Evolutionary conservation across 257 asterid genomes (phyloP), one percentile per base, ranked within the genome.

Genomic region (Scutellaria galericulata): DNA sequence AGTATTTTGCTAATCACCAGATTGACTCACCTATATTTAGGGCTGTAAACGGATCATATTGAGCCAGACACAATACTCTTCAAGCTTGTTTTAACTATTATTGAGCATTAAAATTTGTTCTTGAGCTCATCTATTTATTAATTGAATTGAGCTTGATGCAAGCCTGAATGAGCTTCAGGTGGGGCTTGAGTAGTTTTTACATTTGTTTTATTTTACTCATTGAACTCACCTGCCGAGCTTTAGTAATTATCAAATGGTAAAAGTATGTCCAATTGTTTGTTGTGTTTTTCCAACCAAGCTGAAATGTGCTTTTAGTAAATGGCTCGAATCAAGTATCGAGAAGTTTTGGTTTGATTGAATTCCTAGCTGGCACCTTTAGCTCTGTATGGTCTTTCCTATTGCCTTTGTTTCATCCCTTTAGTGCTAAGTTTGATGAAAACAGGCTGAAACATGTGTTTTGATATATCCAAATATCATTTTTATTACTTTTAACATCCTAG

Each of bases 401-500:
- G 74, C 67, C 15, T 40, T 14, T 40, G 18, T 24, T 45, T 65
- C 66, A 2, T 9, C 56, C 66, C 68, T 59, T 64, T 44, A 81
- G 40, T 46, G 41, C 68, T 60, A 62, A 68, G 27, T 59, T 72
- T 42, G 58, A 55, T 66, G 59, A 54, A 75, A 3, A 42, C 44
- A 7, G 65, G 48, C 35, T 20, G 53, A 18, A 61, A 53, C 50
- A 48, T 67, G 12, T 73, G 54, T 63, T 56, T 59, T 24, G 24
- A 61, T 22, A 46, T 39, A 54, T 46, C 66, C 50, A 67, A 14
- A 44, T 64, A 59, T 22, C 44, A 20, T 54, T 45, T 51, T 14
- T 50, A 64, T 35, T 73, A 44, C 55, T 40, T 27, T 3, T 42
- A 58, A 31, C 59, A 44, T 72, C 41, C 46, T 31, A 66, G 68